Conservation (phyloP, 1,139 yeast genomes). For the Nakaseomyces bracarensis region DNA sequence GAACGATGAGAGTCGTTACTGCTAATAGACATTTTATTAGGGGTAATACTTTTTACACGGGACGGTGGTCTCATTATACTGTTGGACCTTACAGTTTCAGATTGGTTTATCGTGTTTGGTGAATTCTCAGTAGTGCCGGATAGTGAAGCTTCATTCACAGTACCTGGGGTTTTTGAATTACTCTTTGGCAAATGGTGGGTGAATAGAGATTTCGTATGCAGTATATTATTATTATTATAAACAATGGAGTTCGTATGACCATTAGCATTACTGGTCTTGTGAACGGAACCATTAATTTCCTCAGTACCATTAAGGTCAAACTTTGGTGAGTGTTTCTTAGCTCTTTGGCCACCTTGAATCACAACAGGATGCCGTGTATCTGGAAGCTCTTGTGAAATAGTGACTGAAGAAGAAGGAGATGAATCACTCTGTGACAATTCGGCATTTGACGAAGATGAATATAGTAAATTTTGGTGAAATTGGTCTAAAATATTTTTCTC, state of each 20-base stretch:
- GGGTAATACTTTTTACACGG: constrained; percentile 3
- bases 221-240: constrained; percentile 4
- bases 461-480: constrained; percentile 3
- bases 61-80: constrained; percentile 3
- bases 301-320: background rate
- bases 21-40: constrained; percentile 1
- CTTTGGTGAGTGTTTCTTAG: background rate
- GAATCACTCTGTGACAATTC: constrained; percentile 3
- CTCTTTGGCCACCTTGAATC: constrained; percentile 1
- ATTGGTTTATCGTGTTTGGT: background rate
- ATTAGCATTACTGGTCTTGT: background rate
- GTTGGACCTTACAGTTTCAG: background rate
- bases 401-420: background rate
- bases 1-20: background rate
- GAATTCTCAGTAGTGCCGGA: constrained; percentile 3
- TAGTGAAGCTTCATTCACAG: background rate
- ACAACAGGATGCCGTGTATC: background rate
- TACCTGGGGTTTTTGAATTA: background rate
- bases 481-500: constrained; percentile 6
- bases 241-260: background rate
- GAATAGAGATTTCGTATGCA: constrained; percentile 5
- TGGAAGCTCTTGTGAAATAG: background rate
- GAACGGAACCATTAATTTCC: background rate
- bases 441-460: constrained; percentile 3
- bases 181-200: constrained; percentile 4